Base-by-base conservation (phyloP, 2,329 filamentous ascomycete species). In the Colletotrichum sojae region DNA sequence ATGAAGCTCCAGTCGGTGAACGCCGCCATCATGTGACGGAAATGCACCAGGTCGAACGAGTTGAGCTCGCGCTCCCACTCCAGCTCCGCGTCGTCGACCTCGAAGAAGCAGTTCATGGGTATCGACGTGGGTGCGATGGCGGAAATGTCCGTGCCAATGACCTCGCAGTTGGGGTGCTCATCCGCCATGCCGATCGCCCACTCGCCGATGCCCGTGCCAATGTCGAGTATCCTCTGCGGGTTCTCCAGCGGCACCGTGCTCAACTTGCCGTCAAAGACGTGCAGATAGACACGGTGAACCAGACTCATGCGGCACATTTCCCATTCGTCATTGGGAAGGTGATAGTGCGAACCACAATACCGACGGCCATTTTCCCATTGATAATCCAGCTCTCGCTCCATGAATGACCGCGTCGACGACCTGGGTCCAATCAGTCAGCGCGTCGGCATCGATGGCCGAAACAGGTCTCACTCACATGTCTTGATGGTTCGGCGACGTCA, bases 291-390 rank as follows among this genome's bases (percentile, higher is more conserved):
- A 75, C 91, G 89, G 72, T 92, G 89, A 46, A 88, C 81, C 60
- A 92, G 82, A 67, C 87, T 85, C 58, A 91, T 77, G 49, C 90
- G 87, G 53, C 88, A 88, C 76, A 91, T 89, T 75, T 92, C 90
- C 53, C 84, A 79, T 53, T 91, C 87, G 73, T 92, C 90, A 76
- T 91, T 91, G 15, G 90, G 90, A 84, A 91, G 90, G 76, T 84
- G 89, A 74, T 91, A 92, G 27, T 68, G 63, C 40, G 84, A 83
- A 40, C 86, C 82, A 74, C 90, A 90, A 75, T 89, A 90, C 72
- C 90, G 84, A 22, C 90, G 87, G 51, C 85, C 88, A 78, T 92
- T 86, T 71, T 91, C 89, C 69, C 86, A 81, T 63, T 88, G 81
- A 71, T 87, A 86, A 74, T 89, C 85, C 39, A 91, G 81, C 70